Evolutionary conservation across 495 filamentous ascomycete genomes (phyloP), one percentile per base, ranked within the genome.

Genomic region (Aspergillus indologenus): DNA sequence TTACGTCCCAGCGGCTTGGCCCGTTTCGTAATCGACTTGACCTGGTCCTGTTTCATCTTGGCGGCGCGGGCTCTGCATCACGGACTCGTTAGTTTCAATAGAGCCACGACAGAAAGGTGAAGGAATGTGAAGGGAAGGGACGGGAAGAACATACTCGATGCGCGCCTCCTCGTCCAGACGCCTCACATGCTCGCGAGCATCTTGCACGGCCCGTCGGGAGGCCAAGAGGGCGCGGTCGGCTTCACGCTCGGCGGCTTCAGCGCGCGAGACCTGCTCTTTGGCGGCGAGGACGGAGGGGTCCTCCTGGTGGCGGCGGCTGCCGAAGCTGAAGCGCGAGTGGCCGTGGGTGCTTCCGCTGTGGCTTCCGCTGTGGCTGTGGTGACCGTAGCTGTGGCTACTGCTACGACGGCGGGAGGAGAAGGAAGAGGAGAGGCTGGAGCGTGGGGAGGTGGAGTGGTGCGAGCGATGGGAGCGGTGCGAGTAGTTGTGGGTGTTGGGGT

Each of bases 1-100:
- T 31, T 53, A 62, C 86, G 81, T 24, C 85, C 85, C 62, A 88
- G 80, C 17, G 79, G 76, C 75, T 85, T 81, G n/a, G 81, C 85
- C 23, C 84, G 71, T 81, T 87, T 87, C 26, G 80, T 81, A 21
- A 89, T 81, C 57, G 77, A 75, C 56, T 75, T 81, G 0, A 85
- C 85, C 61, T 88, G 81, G 58, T 79, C 76, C 65, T 86, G 81
- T 79, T 89, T 89, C 47, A 87, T 83, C 75, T 82, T 86, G 20
- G 86, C 86, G 9, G 78, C 62, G 23, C 80, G 68, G n/a, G 79
- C 78, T 52, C 72, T 79, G 31, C 12, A 43, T 43, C 34, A n/a
- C 4, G 3, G 5, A 14, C 12, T 40, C 5, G 34, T 29, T 48
- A 47, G 24, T 5, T 1, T 1, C 31, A n/a, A n/a, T 20, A 23